These are phyloP conservation scores for Calocera viscosa DNA, from an alignment of 768 basidiomycete genomes.

Conservation along the genomic window DNA sequence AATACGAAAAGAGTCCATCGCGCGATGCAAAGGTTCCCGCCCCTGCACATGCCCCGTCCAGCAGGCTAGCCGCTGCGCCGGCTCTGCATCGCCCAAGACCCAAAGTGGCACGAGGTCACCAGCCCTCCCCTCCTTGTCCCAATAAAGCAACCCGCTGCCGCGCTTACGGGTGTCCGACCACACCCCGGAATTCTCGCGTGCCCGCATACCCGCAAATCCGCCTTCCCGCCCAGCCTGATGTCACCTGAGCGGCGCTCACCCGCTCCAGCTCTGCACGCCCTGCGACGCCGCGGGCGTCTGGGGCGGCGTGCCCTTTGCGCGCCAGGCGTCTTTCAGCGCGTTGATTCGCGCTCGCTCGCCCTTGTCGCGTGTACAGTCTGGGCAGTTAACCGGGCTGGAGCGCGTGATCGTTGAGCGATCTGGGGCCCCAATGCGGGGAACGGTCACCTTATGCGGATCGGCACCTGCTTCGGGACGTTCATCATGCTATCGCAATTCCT, in stretches of 20 bases:
- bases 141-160: too few relatives aligned
- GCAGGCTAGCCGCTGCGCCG: too few relatives aligned
- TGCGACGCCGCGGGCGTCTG: neutral
- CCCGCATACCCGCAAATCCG: too few relatives aligned
- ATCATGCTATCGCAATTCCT: neutral
- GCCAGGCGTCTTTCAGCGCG: neutral
- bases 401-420: neutral
- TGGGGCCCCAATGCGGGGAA: neutral
- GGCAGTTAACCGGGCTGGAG: neutral
- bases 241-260: neutral
- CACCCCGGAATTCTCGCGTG: too few relatives aligned
- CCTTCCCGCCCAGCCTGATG: too few relatives aligned
- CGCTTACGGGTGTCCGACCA: too few relatives aligned
- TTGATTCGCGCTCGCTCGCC: neutral
- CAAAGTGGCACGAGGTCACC: too few relatives aligned
- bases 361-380: neutral
- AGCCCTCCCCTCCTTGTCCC: too few relatives aligned
- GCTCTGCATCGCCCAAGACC: too few relatives aligned
- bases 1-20: too few relatives aligned
- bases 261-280: slow-evolving; percentile 2
- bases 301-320: neutral
- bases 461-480: slow-evolving; percentile 3
- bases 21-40: too few relatives aligned
- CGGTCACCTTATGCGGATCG: neutral
- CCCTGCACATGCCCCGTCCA: too few relatives aligned